Evolutionary conservation across 1,139 yeast species (phyloP).

Genomic region (Yamadazyma epiphylla): DNA sequence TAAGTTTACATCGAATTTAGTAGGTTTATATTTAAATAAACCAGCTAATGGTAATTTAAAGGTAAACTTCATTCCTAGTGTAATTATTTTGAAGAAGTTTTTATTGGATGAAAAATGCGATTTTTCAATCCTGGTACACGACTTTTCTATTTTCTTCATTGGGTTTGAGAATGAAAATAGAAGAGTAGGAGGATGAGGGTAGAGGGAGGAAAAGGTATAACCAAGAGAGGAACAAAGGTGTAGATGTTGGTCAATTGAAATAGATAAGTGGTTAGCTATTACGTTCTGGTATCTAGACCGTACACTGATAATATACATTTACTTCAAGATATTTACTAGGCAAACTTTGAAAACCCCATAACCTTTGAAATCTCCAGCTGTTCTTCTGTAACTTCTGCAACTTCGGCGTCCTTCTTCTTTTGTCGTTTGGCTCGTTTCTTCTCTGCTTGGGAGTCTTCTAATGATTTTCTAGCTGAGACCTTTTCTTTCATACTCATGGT

Average conservation of each 20-base stretch:
- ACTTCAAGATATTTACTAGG: too few species aligned
- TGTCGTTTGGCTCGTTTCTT: constrained; percentile 25
- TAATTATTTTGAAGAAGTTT: constrained; percentile 13
- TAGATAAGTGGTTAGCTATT: too few species aligned
- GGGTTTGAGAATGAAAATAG: too few species aligned
- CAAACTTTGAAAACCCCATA: constrained; percentile 66
- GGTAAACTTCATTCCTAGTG: constrained; percentile 34
- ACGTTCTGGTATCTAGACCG: too few species aligned
- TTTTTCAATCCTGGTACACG: too few species aligned
- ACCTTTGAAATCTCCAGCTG: constrained; percentile 28
- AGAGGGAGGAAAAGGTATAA: too few species aligned
- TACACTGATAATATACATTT: too few species aligned
- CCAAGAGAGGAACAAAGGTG: too few species aligned
- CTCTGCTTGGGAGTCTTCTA: constrained; percentile 28
- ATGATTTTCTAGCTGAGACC: constrained; percentile 36
- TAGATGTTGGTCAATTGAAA: too few species aligned
- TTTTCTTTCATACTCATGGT: constrained; percentile 31
- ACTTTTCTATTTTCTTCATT: too few species aligned
- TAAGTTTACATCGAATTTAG: constrained; percentile 37
- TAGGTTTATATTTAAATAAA: constrained; percentile 35
- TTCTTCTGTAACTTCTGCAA: constrained; percentile 1
- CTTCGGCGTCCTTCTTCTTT: constrained; percentile 15
- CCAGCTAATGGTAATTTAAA: constrained; percentile 41
- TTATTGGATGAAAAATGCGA: constrained; percentile 15
- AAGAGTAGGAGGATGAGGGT: too few species aligned